Base-by-base conservation (phyloP, 345 rosid species). In the Aethionema arabicum region DNA sequence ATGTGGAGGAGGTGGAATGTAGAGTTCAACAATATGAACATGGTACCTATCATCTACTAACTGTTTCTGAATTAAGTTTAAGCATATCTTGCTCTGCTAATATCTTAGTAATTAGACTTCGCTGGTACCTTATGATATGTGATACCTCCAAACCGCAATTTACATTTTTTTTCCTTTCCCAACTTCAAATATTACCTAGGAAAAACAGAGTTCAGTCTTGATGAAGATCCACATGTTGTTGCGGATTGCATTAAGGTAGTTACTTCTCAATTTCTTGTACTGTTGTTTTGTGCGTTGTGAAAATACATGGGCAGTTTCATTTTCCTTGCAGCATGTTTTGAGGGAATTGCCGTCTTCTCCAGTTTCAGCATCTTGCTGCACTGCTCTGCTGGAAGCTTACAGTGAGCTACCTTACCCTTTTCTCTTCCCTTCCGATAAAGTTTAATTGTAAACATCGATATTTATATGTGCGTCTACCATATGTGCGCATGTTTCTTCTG, bases 301-400 rank as follows among this genome's bases (percentile, higher is more conserved):
- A 59, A 62, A 52, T 47, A 42, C 57, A 76, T 59, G 81, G 45
- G 35, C 44, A 48, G 12, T 46, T 46, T 65, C 45, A 74, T 68
- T 73, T 36, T 32, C 63, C 72, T 38, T 72, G 66, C 88, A 93
- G 99, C 95, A 90, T 80, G 95, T 93, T 21, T 75, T 93, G 52
- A 83, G 99, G 78, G 99, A 93, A 84, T 76, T 93, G 52, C 99
- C 99, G 21, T 93, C 99, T 48, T 93, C 97, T 47, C 99, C 99
- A 48, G 97, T 93, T 74, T 91, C 99, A 38, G 97, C 90, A 65
- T 87, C 99, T 60, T 90, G 97, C 76, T 93, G 99, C 68, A 84
- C 96, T 72, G 97, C 96, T 44, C 77, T 93, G 76, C 76, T 93
- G 72, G 99, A 90, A 80, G 97, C 99, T 64, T 84, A 87, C 74